Conservation (phyloP, 352 stramenopile species). For the Phytopythium kandeliae region DNA sequence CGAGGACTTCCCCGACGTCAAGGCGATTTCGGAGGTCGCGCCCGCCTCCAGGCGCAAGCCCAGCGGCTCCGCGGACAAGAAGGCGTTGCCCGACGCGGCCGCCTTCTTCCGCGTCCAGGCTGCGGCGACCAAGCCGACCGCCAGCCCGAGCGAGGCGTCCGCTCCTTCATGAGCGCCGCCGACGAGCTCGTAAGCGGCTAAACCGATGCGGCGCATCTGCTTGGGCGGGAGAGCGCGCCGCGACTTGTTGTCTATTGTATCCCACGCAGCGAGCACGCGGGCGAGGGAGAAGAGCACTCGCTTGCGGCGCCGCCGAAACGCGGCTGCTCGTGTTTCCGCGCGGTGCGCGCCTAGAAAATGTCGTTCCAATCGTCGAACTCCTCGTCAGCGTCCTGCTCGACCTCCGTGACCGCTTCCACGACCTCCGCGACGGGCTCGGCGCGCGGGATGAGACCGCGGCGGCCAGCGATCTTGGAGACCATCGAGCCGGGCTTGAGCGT, state of each 20-base stretch:
- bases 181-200: background rate
- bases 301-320: background rate
- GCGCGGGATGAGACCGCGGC: slow-evolving; percentile 78
- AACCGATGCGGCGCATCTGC: too few relatives aligned
- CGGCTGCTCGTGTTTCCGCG: background rate
- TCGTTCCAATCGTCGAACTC: slow-evolving; percentile 88
- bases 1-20: slow-evolving; percentile 76
- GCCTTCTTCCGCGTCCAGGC: slow-evolving; percentile 43
- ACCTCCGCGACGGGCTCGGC: slow-evolving; percentile 54
- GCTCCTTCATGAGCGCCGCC: background rate
- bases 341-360: slow-evolving; percentile 64
- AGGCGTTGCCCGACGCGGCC: slow-evolving; percentile 20
- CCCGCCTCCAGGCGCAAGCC: slow-evolving; percentile 17
- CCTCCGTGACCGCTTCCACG: slow-evolving; percentile 61
- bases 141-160: background rate
- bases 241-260: slow-evolving; percentile 7
- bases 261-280: background rate
- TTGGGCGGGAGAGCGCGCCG: background rate
- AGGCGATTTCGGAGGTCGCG: slow-evolving; percentile 11
- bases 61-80: slow-evolving; percentile 15
- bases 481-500: slow-evolving; percentile 55
- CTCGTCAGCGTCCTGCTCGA: slow-evolving; percentile 43
- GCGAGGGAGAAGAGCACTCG: background rate
- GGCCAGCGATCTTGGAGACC: slow-evolving; percentile 82
- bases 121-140: background rate